A percentile compares a stretch with the other conserved stretches of the same genome.
These are phyloP conservation scores for Isochrysis galbana DNA, from an alignment of 78 protist genomes.

Conservation along the genomic window DNA sequence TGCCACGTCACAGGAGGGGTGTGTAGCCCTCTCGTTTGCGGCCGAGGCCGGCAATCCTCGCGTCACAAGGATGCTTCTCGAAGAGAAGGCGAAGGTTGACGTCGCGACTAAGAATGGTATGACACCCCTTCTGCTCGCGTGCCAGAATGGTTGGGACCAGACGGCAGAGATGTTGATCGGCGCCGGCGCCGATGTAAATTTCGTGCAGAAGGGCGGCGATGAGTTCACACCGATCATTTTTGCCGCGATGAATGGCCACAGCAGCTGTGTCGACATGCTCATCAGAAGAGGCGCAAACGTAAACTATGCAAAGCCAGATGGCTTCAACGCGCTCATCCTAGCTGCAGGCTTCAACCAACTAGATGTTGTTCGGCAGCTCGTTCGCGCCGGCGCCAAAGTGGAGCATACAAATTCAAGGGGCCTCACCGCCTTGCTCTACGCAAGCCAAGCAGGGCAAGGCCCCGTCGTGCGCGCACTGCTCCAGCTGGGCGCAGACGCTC, in stretches of 20 bases:
- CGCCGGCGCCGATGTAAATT: neutral
- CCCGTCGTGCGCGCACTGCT: neutral
- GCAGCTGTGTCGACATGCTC: neutral
- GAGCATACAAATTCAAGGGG: neutral
- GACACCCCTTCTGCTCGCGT: neutral
- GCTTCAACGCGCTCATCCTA: neutral
- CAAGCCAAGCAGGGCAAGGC: neutral
- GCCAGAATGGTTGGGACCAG: neutral
- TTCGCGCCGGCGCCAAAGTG: neutral
- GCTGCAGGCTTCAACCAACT: neutral
- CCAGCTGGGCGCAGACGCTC: neutral
- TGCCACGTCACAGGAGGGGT: neutral
- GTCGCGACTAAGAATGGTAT: neutral
- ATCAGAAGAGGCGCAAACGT: neutral
- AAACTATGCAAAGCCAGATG: neutral
- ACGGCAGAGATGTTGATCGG: neutral
- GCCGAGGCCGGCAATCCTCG: neutral
- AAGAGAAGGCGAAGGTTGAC: neutral
- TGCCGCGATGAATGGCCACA: neutral
- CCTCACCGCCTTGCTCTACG: neutral
- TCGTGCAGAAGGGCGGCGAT: neutral
- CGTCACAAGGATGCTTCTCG: neutral
- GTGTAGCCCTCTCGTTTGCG: neutral
- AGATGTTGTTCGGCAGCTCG: neutral
- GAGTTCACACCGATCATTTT: neutral